These are phyloP conservation scores for Apiotrichum gracile DNA, from an alignment of 1,284 basidiomycete species.

Conservation along the genomic window DNA sequence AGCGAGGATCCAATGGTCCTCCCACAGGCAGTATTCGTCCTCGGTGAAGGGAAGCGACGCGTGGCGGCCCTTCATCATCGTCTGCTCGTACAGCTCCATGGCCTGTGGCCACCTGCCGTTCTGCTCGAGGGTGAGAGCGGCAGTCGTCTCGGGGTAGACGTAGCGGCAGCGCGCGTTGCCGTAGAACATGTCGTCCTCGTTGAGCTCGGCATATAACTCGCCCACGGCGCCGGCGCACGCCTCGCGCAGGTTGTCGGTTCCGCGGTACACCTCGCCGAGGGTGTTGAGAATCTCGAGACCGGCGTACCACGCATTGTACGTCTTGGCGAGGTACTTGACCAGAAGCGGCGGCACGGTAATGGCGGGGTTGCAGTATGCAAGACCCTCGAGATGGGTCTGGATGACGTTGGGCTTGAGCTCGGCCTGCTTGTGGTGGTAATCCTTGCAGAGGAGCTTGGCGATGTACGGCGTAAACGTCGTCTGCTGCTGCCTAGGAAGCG, in stretches of 20 bases:
- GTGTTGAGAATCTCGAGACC: constrained; percentile 82
- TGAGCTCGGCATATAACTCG: constrained; percentile 91
- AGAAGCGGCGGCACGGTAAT: constrained; percentile 90
- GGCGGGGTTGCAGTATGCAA: constrained; percentile 76
- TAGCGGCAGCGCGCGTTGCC: constrained; percentile 89
- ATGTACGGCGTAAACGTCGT: constrained; percentile 82
- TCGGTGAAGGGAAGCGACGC: constrained; percentile 88
- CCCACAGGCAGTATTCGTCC: constrained; percentile 95
- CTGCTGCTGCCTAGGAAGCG: constrained; percentile 80
- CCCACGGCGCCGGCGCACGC: constrained; percentile 85
- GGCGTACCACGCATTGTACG: constrained; percentile 91
- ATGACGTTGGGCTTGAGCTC: constrained; percentile 92
- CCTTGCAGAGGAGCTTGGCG: constrained; percentile 84
- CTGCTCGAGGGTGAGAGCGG: constrained; percentile 90
- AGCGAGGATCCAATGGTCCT: constrained; percentile 97
- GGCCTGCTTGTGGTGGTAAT: constrained; percentile 84
- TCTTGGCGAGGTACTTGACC: constrained; percentile 93
- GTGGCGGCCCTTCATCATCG: constrained; percentile 78
- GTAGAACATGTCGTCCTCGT: constrained; percentile 97
- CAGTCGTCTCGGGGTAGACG: constrained; percentile 84
- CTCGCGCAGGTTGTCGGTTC: constrained; percentile 81
- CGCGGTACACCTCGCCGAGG: constrained; percentile 62
- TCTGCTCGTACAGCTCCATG: constrained; percentile 79
- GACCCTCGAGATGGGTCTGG: constrained; percentile 80
- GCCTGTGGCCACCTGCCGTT: constrained; percentile 97